Evolutionary conservation across 2,329 filamentous ascomycete genomes (phyloP), one percentile per base, ranked within the genome.

Genomic region (Talaromyces sp.): DNA sequence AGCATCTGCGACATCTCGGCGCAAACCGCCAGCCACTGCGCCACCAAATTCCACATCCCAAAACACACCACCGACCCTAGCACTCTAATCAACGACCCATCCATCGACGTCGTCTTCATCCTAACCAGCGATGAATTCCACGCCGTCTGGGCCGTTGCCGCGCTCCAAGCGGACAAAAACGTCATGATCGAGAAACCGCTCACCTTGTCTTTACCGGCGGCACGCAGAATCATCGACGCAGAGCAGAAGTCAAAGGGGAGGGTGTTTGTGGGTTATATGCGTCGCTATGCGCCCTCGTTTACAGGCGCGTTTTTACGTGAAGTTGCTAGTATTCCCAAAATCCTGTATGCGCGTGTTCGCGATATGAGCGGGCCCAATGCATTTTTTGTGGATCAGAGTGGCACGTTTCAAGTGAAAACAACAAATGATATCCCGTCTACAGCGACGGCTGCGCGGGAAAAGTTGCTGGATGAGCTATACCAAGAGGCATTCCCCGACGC

Each of bases 121-220:
- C 75, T 76, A n/a, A 84, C 75, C 27, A 72, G 79, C 3, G 81
- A 87, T 64, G 83, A 82, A 27, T 85, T 79, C 63, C 86, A 88
- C 68, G 78, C 78, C n/a, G 63, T 72, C 4, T 80, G 85, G 61
- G 79, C 78, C 2, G 74, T 87, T 30, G 67, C 79, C 0, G 84
- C 85, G 0, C 74, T 89, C 1, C 64, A 81, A 59, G 71, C 81
- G 16, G 78, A 80, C 59, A 89, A 89, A 68, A 75, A 83, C 64
- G 81, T 82, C 10, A 78, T 89, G 62, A 73, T 88, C 4, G 85
- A 89, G 68, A 87, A 87, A 61, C 86, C 86, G 0, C 67, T 85
- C 1, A 78, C 83, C 0, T 68, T 87, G 4, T 82, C 76, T 28
- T 70, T 82, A 23, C 75, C 73, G 2, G 79, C 81, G 54, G 73